Evolutionary conservation across 805 yeast species (phyloP).

Genomic region (Kodamaea kaohsiungensis): DNA sequence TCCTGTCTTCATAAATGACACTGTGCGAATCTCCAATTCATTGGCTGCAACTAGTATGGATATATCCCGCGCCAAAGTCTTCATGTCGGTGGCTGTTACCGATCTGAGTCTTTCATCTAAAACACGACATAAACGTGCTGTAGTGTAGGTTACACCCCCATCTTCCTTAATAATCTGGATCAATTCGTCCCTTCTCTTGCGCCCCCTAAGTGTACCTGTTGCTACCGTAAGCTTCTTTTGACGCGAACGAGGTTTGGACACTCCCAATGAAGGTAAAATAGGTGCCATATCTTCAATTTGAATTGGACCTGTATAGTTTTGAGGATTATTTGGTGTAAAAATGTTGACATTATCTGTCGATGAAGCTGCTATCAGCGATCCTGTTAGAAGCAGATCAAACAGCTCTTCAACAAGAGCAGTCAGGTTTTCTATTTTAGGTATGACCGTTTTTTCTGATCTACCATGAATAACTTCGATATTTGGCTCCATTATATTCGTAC

Average conservation of each 20-base stretch:
- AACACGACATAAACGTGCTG: conserved; percentile 31
- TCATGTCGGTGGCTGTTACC: conserved; percentile 35
- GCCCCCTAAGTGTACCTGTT: conserved; percentile 27
- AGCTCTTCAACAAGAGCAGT: background rate
- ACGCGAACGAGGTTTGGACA: background rate
- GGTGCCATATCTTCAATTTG: conserved; percentile 12
- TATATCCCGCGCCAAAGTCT: conserved; percentile 42
- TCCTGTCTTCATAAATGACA: conserved; percentile 28
- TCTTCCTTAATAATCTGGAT: conserved; percentile 30
- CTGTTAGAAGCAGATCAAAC: background rate
- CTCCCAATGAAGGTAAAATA: conserved; percentile 9
- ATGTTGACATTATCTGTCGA: background rate
- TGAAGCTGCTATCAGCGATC: background rate
- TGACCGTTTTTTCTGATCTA: background rate
- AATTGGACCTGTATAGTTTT: conserved; percentile 1
- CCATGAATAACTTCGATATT: background rate
- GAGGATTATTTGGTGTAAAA: background rate
- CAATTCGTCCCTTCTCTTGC: conserved; percentile 29
- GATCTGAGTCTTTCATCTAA: conserved; percentile 32
- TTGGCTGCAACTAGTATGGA: conserved; percentile 24
- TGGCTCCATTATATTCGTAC: background rate
- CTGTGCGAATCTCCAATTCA: conserved; percentile 23
- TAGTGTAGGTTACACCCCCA: conserved; percentile 42
- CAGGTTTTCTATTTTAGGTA: conserved; percentile 6
- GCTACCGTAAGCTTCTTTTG: background rate